A percentile compares a stretch with the other conserved stretches of the same genome.
Conservation (phyloP, 257 asterid species). For the Anisodus acutangulus region DNA sequence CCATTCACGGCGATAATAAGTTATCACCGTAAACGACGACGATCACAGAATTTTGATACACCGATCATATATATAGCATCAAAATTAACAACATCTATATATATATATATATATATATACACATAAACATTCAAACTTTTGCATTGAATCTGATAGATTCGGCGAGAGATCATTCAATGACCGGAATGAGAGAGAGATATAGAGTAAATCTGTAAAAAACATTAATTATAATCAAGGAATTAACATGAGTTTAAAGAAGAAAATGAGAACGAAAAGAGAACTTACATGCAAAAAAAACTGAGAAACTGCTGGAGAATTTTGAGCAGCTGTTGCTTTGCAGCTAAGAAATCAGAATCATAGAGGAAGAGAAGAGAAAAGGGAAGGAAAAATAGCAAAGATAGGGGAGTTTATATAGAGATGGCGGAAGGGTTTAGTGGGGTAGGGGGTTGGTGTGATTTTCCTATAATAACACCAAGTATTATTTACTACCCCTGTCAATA, state of each 20-base stretch:
- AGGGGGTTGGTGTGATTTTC: not conserved
- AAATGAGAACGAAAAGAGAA: not conserved
- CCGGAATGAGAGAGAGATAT: constrained; percentile 15
- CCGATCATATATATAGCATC: not conserved
- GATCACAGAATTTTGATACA: not conserved
- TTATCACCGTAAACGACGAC: not conserved
- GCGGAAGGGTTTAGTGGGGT: constrained; percentile 2
- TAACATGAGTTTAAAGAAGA: not conserved
- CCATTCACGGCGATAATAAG: not conserved
- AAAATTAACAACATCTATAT: not conserved
- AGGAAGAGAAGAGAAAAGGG: not conserved
- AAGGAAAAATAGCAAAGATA: not conserved
- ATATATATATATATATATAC: not conserved
- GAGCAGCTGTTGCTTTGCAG: not conserved
- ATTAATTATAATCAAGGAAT: not conserved
- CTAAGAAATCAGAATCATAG: constrained; percentile 11
- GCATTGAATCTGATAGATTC: not conserved
- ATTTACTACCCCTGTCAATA: not conserved
- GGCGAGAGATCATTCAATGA: not conserved
- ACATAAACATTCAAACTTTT: too few relatives aligned
- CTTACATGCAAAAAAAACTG: not conserved
- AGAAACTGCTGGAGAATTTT: not conserved
- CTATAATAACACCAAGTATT: not conserved
- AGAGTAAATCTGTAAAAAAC: constrained; percentile 7
- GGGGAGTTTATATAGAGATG: constrained; percentile 36